Percentiles rank a stretch among this genome's conserved stretches.
Evolutionary conservation across 1,139 yeast species (phyloP).

Genomic region (Pichia sp.): DNA sequence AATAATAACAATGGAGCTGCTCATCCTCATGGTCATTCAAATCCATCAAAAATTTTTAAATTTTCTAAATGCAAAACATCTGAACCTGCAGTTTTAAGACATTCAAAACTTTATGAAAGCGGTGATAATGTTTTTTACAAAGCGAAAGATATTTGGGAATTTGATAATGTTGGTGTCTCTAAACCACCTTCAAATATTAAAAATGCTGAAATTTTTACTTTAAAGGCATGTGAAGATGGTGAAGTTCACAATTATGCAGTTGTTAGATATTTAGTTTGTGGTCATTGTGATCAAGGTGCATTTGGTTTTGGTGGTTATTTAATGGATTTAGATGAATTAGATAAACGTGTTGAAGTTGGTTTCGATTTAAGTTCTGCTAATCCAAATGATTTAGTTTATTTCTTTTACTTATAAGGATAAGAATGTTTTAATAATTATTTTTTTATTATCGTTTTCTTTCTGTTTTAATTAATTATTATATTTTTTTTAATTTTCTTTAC

Average conservation of each 20-base stretch:
- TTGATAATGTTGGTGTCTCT: conserved; percentile 72
- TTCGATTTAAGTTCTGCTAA: conserved; percentile 8
- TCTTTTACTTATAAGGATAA: conserved; percentile 10
- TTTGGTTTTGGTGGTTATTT: conserved; percentile 55
- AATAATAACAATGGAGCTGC: not conserved
- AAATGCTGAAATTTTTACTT: conserved; percentile 19
- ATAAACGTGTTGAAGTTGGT: conserved; percentile 20
- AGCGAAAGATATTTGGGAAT: conserved; percentile 62
- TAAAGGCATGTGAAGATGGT: conserved; percentile 14
- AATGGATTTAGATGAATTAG: conserved; percentile 25
- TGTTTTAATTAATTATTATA: too few relatives aligned
- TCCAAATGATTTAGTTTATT: conserved; percentile 20
- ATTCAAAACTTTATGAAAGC: not conserved
- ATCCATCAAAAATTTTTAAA: conserved; percentile 11
- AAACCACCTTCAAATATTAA: conserved; percentile 30
- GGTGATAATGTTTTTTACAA: conserved; percentile 13
- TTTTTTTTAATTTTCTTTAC: too few relatives aligned
- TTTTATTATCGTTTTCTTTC: not conserved
- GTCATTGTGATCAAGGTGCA: conserved; percentile 74
- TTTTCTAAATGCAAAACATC: conserved; percentile 7
- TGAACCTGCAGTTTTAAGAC: not conserved
- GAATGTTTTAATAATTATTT: not conserved
- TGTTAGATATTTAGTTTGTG: conserved; percentile 52
- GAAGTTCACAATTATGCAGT: conserved; percentile 29
- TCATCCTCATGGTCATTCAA: not conserved